Percentiles rank a stretch among this genome's conserved stretches.
Evolutionary conservation across 2,329 filamentous ascomycete genomes (phyloP).

Genomic region (Pseudodiploospora longispora): DNA sequence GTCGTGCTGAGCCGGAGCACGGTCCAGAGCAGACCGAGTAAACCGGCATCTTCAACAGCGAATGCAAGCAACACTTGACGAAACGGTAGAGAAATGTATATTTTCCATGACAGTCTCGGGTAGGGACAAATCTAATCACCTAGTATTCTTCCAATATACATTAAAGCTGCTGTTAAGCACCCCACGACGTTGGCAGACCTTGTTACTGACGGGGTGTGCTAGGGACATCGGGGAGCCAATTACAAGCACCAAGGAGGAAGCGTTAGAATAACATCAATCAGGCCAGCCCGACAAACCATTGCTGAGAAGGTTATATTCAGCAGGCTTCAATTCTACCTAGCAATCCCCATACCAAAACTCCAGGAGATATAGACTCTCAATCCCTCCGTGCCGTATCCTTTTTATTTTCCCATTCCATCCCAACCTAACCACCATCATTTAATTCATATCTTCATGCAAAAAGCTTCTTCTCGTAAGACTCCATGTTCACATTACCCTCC

Average conservation of each 20-base stretch:
- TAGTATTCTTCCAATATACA: too few relatives aligned
- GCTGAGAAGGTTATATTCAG: slow-evolving; percentile 8
- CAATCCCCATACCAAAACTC: slow-evolving; percentile 10
- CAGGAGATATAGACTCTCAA: slow-evolving; percentile 2
- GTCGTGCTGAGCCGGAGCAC: slow-evolving; percentile 49
- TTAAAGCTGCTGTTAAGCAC: too few relatives aligned
- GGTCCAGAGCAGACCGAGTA: slow-evolving; percentile 14
- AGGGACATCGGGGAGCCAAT: too few relatives aligned
- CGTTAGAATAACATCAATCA: slow-evolving; percentile 1
- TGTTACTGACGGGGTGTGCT: too few relatives aligned
- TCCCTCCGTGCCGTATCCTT: not conserved
- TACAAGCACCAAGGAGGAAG: too few relatives aligned
- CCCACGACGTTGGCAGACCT: too few relatives aligned
- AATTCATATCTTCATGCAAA: slow-evolving; percentile 58
- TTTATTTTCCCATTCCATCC: slow-evolving; percentile 1
- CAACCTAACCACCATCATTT: slow-evolving; percentile 10
- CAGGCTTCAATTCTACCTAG: slow-evolving; percentile 4
- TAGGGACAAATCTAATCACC: too few relatives aligned
- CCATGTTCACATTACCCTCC: slow-evolving; percentile 96
- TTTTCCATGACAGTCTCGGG: too few relatives aligned
- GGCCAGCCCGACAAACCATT: slow-evolving; percentile 5
- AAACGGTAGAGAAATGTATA: too few relatives aligned
- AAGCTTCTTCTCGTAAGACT: slow-evolving; percentile 99
- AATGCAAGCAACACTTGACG: too few relatives aligned
- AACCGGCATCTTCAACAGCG: not conserved